Evolutionary conservation across 257 asterid genomes (phyloP), one percentile per base, ranked within the genome.

Genomic region (Fraxinus quadrangulata): DNA sequence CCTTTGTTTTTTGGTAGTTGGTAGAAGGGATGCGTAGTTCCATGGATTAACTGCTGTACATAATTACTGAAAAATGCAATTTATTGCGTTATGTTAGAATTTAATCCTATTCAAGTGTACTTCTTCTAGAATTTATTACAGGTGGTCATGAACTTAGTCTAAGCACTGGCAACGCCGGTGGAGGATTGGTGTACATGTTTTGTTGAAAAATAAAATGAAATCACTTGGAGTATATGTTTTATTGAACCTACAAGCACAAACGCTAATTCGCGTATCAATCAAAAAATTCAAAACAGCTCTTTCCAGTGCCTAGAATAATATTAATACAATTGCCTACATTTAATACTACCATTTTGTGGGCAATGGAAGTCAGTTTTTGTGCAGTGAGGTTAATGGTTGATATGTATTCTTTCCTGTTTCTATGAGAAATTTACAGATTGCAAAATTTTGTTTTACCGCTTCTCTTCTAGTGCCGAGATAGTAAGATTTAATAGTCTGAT

Each of bases 131-230:
- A 26, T 26, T 26, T 26, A 26, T 26, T 26, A 1, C 28, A 26
- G 28, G 28, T 26, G 28, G 28, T 26, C 98, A 94, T 63, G 97
- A 92, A 83, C 98, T 94, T 77, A 94, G 98, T 76, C 96, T 94
- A 67, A 66, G 84, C 77, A 92, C 98, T 45, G 98, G 98, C 70
- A 94, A 94, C 87, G 97, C 98, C 23, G 98, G 97, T 56, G 98
- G 98, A 74, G 87, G 98, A 81, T 84, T 94, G 88, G 98, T 26
- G 28, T 26, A 26, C 28, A 1, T 26, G 28, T 26, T 26, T 26
- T 26, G 24, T 51, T 14, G 13, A 39, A 39, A 39, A 39, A 39
- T 8, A 51, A 51, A 51, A 19, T 51, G 17, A 47, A 47, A 47
- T 12, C 56, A 14, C 56, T 47, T 47, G 56, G 56, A 47, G 17